phyloP scores from a whole-genome alignment of 176 grass and related monocot species.

The Alopecurus myosuroides region DNA sequence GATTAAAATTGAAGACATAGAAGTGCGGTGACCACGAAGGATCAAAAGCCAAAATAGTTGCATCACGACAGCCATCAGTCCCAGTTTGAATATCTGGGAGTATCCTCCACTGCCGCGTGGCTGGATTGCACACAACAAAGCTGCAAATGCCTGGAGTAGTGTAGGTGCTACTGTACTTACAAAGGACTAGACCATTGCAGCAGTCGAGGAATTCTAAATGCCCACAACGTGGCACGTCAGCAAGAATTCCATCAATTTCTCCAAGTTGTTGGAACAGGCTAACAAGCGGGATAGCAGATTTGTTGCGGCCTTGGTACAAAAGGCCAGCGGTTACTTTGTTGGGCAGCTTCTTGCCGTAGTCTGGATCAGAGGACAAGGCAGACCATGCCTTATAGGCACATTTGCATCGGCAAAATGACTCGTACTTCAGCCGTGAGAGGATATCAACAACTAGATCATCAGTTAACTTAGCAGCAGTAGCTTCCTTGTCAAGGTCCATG shows the following conservation, averaged over 20 bases:
- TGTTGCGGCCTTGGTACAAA: background rate
- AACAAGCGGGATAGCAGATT: background rate
- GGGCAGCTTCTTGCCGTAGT: conserved; percentile 21
- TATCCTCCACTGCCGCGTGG: conserved; percentile 17
- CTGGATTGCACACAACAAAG: conserved; percentile 42
- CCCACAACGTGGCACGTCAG: conserved; percentile 24
- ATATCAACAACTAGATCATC: background rate
- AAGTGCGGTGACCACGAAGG: conserved; percentile 31
- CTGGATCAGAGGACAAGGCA: background rate
- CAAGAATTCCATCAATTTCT: background rate
- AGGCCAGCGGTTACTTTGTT: conserved; percentile 33
- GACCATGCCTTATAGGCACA: conserved; percentile 6
- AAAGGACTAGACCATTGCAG: conserved; percentile 56
- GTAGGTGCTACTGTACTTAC: background rate
- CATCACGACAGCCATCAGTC: background rate
- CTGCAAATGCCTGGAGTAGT: background rate
- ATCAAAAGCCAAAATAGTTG: conserved; percentile 21
- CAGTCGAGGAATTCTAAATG: conserved; percentile 29
- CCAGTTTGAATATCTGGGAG: background rate
- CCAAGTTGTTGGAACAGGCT: background rate
- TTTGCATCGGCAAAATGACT: background rate
- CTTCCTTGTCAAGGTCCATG: background rate
- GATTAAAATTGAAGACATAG: conserved; percentile 17
- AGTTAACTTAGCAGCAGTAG: background rate
- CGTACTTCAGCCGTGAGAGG: background rate